Conservation (phyloP, 352 stramenopile species). For the Pythium dissotocum region DNA sequence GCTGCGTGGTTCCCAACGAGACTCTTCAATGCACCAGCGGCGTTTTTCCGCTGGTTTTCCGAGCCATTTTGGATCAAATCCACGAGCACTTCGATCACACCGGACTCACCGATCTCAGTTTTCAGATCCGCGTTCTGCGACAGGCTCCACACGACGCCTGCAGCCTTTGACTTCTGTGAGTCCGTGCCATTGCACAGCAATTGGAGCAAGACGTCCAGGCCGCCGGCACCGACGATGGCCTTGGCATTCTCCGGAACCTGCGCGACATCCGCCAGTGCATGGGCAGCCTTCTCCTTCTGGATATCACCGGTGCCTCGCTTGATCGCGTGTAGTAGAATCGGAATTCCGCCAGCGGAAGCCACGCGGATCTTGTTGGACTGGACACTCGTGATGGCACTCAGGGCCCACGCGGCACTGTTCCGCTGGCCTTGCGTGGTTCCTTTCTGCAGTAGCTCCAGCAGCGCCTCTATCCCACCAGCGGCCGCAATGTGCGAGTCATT, state of each 20-base stretch:
- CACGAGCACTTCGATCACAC: neutral
- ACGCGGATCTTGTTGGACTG: conserved; percentile 3
- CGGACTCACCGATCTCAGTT: neutral
- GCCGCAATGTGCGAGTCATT: conserved; percentile 12
- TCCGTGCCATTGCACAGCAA: conserved; percentile 4
- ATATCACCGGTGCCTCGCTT: neutral
- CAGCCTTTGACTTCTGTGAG: conserved; percentile 1
- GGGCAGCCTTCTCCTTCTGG: conserved; percentile 7
- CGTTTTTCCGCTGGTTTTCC: neutral
- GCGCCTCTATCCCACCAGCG: conserved; percentile 8
- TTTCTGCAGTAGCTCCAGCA: conserved; percentile 2
- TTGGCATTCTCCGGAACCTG: neutral
- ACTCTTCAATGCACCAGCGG: neutral
- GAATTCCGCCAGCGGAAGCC: conserved; percentile 3
- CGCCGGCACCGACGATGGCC: neutral
- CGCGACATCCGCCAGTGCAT: neutral
- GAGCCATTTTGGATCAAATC: neutral
- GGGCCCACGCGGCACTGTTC: conserved; percentile 12
- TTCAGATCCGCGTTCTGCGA: neutral
- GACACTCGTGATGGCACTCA: conserved; percentile 8
- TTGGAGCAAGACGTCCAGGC: neutral
- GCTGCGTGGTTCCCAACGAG: neutral
- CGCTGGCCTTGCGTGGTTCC: neutral
- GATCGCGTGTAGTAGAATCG: conserved; percentile 2
- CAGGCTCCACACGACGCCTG: conserved; percentile 2